Evolutionary conservation across 2,329 filamentous ascomycete genomes (phyloP).

Genomic region (Fusarium sp.): DNA sequence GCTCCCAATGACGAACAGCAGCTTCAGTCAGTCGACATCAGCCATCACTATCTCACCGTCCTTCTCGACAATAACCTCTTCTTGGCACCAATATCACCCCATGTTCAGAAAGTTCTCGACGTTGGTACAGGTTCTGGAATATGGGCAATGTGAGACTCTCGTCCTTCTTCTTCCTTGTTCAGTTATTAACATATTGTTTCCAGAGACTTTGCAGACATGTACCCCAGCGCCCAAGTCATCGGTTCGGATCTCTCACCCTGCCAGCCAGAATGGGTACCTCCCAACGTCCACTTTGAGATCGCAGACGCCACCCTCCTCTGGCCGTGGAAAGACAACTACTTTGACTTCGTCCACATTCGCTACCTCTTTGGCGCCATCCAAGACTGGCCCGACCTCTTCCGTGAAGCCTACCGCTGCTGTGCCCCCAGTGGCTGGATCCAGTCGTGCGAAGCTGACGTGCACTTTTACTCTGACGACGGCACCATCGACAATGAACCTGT

Average conservation of each 20-base stretch:
- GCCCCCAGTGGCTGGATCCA: constrained; percentile 41
- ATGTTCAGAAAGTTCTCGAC: constrained; percentile 46
- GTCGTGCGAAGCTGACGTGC: constrained; percentile 42
- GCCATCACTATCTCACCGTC: constrained; percentile 46
- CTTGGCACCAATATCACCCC: constrained; percentile 38
- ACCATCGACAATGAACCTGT: constrained; percentile 33
- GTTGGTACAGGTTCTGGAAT: constrained; percentile 47
- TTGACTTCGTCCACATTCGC: constrained; percentile 44
- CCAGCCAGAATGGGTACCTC: constrained; percentile 45
- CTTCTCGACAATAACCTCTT: constrained; percentile 43
- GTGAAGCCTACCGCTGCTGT: constrained; percentile 42
- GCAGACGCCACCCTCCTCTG: constrained; percentile 42
- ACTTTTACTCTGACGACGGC: constrained; percentile 39
- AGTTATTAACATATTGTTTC: neutral
- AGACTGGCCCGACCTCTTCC: constrained; percentile 39
- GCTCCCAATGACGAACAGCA: constrained; percentile 47
- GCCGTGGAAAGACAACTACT: constrained; percentile 42
- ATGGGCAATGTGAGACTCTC: constrained; percentile 32
- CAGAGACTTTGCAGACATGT: constrained; percentile 43
- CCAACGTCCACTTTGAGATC: constrained; percentile 43
- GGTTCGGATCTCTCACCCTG: constrained; percentile 44
- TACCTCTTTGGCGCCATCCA: constrained; percentile 43
- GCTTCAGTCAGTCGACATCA: constrained; percentile 45
- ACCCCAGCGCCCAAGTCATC: constrained; percentile 36
- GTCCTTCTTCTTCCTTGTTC: too few relatives aligned